A percentile compares a stretch with the other conserved stretches of the same genome.
phyloP scores from a whole-genome alignment of 1,284 basidiomycete species.

The Ustanciosporium gigantosporum region DNA sequence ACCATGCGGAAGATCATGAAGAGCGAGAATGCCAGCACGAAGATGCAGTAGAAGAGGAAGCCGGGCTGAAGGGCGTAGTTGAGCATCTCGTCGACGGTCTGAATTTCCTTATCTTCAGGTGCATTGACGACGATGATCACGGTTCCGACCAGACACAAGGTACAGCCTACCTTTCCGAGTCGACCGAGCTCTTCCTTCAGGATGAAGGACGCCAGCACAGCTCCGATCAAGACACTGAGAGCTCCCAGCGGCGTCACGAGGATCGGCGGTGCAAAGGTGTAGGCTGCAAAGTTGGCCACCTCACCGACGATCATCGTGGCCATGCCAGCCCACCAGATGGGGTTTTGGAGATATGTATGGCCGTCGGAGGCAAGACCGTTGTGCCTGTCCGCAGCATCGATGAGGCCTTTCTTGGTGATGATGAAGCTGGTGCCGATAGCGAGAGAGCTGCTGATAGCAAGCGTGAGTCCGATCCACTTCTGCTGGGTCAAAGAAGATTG shows the following conservation, averaged over 20 bases:
- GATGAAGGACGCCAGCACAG: slow-evolving; percentile 80
- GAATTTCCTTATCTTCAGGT: slow-evolving; percentile 89
- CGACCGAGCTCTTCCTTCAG: slow-evolving; percentile 92
- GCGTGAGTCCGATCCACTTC: slow-evolving; percentile 58
- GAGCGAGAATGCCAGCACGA: slow-evolving; percentile 75
- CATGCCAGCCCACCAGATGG: slow-evolving; percentile 98
- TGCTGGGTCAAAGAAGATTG: slow-evolving; percentile 50
- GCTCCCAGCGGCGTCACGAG: slow-evolving; percentile 95
- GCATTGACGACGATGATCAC: slow-evolving; percentile 95
- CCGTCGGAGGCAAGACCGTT: slow-evolving; percentile 57
- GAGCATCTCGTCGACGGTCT: slow-evolving; percentile 92
- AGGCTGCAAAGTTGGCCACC: slow-evolving; percentile 97
- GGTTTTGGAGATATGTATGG: slow-evolving; percentile 78
- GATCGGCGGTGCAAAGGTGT: slow-evolving; percentile 96
- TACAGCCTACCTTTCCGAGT: slow-evolving; percentile 88
- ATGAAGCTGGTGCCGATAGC: slow-evolving; percentile 61
- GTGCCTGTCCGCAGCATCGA: slow-evolving; percentile 55
- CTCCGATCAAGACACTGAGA: slow-evolving; percentile 87
- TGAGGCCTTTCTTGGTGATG: slow-evolving; percentile 60
- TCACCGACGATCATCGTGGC: slow-evolving; percentile 67
- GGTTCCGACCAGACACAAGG: slow-evolving; percentile 84
- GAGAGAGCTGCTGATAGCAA: slow-evolving; percentile 57
- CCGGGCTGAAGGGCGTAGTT: slow-evolving; percentile 83
- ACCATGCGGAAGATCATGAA: slow-evolving; percentile 83
- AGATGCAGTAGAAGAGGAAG: slow-evolving; percentile 78